Base-by-base conservation (phyloP, 2,329 filamentous ascomycete genomes). In the Leptographium galeiforme region DNA sequence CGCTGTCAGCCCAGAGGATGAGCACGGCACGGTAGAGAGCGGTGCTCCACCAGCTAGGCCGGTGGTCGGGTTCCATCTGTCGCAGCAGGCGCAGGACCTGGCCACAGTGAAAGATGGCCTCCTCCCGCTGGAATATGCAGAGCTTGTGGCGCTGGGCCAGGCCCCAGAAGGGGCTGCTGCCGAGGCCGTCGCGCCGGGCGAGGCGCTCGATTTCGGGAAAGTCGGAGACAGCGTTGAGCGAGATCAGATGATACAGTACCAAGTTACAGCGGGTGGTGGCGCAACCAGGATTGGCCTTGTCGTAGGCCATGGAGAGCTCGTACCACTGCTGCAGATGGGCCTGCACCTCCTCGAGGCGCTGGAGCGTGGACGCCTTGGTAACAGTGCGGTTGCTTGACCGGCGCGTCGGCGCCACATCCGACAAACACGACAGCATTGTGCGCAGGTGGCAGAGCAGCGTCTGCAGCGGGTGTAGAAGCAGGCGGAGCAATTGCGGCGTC, bases 11-110 rank as follows among this genome's bases (percentile, higher is more conserved):
- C 81, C 81, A 85, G 2, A 84, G 68, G 43, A 82, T 75, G 53
- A 85, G 68, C 5, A 74, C 74, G 2, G 75, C 82, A n/a, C 84
- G 79, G 63, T 87, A 87, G 43, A 87, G 69, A 4, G 82, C 83
- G 2, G 75, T 77, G n/a, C 80, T 70, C 83, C 83, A 87, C 84
- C 84, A 88, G 40, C 75, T 77, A 7, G 84, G 84, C 25, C 81
- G 75, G 4, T 77, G 71, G 49, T 79, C 75, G 34, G 69, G 67
- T 2, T 78, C 74, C 76, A 87, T 85, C 14, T 70, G 68, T 8
- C 76, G 71, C 41, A 86, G 66, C 12, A 85, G 70, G 4, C 80
- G 74, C 45, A 85, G 68, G 4, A 86, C 75, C 65, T 87, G 84
- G 1, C 82, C 82, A 57, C 78, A 81, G 63, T 87, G 84, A 64